Base-by-base conservation (phyloP, 805 yeast species). In the Yarrowia sp. region DNA sequence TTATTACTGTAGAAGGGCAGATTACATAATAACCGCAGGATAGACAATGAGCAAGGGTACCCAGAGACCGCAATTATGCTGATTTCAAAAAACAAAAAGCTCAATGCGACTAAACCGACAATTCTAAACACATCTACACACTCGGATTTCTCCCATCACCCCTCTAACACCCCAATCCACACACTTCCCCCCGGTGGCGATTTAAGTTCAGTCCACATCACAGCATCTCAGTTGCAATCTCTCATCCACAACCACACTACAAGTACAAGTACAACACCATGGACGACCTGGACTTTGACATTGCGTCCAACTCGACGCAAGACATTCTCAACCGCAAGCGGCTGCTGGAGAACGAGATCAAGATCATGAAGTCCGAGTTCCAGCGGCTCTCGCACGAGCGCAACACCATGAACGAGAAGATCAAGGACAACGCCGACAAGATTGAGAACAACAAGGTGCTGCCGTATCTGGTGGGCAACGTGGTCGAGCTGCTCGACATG, bases 391-490 rank as follows among this genome's bases (percentile, higher is more conserved):
- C 88, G 39, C 98, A 94, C 76, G 99, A 94, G 70, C 90, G 90
- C 77, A 84, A 90, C 63, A 90, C 90, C 56, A 94, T 93, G 97
- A 76, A 84, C 62, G 97, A 91, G 68, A 86, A 93, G 73, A 90
- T 94, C 76, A 91, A 92, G 73, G 98, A 94, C 70, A 94, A 94
- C 77, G 90, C 88, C 73, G 97, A 93, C 69, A 94, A 94, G 76
- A 93, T 94, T 75, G 90, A 90, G 70, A 93, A 94, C 73, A 94
- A 94, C 76, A 89, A 87, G 76, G 97, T 92, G 74, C 81, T 94
- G 70, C 99, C 99, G 14, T 94, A 94, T 70, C 78, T 94, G 62
- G 99, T 94, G 56, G 97, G 97, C 24, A 94, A 94, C 72, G 96
- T 94, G 58, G 98, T 94, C 32, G 99, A 94, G 75, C 79, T 94